Conservation (phyloP, 805 yeast genomes). For the Ogataea parapolymorpha region DNA sequence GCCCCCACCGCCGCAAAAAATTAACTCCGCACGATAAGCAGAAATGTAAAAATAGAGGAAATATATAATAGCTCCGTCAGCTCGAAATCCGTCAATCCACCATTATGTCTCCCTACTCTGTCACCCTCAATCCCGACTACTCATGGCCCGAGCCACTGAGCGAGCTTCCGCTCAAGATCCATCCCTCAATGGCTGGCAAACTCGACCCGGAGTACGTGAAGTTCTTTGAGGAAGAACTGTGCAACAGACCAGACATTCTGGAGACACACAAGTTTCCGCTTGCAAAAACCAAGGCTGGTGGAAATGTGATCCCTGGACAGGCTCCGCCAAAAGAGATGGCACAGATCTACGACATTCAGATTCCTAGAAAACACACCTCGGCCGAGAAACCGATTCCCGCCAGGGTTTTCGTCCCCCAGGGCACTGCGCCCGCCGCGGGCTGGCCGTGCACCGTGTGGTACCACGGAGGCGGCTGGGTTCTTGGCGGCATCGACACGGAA, state of each 20-base stretch:
- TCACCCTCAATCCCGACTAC: slow-evolving; percentile 23
- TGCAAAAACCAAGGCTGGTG: slow-evolving; percentile 20
- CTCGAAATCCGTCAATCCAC: neutral
- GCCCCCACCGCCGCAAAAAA: slow-evolving; percentile 1
- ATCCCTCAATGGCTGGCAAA: slow-evolving; percentile 16
- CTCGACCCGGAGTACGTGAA: slow-evolving; percentile 25
- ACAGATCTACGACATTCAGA: slow-evolving; percentile 16
- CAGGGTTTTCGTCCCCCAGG: slow-evolving; percentile 30
- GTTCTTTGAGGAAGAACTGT: slow-evolving; percentile 23
- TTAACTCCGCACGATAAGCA: slow-evolving; percentile 1
- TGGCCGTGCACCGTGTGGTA: slow-evolving; percentile 33
- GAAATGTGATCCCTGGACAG: slow-evolving; percentile 29
- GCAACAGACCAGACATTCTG: slow-evolving; percentile 21
- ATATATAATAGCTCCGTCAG: neutral
- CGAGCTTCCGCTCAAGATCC: slow-evolving; percentile 32
- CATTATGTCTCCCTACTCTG: slow-evolving; percentile 12
- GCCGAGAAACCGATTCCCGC: slow-evolving; percentile 25
- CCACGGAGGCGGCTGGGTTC: slow-evolving; percentile 37
- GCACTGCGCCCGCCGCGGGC: slow-evolving; percentile 19
- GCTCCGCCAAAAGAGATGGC: slow-evolving; percentile 24
- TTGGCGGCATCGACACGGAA: slow-evolving; percentile 32
- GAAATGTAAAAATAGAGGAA: neutral
- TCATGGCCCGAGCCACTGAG: slow-evolving; percentile 31
- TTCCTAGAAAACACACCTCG: slow-evolving; percentile 27
- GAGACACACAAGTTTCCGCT: slow-evolving; percentile 26